These are phyloP conservation scores for Coemansia furcata DNA, from an alignment of 192 early-diverging fungal genomes.

Conservation along the genomic window DNA sequence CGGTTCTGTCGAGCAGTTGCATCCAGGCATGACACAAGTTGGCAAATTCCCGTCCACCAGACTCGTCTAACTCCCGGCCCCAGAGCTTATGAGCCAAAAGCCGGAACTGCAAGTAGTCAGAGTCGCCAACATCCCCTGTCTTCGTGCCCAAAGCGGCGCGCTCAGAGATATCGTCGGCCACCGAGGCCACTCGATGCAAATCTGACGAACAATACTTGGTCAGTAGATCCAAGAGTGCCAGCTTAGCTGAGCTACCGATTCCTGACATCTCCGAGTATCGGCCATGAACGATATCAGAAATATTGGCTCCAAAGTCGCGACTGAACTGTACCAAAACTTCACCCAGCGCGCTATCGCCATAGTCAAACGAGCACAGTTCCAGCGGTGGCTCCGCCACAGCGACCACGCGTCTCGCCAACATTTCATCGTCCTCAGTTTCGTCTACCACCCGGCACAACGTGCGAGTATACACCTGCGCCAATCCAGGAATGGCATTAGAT, in stretches of 20 bases:
- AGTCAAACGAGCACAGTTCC: slow-evolving; percentile 25
- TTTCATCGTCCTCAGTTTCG: neutral
- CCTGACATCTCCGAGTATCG: neutral
- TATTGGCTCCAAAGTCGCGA: slow-evolving; percentile 3
- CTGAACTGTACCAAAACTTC: slow-evolving; percentile 2
- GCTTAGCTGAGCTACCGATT: slow-evolving; percentile 5
- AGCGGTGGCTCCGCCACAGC: slow-evolving; percentile 20
- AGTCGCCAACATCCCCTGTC: neutral
- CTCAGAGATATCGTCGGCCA: slow-evolving; percentile 21
- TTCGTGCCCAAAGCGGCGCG: neutral
- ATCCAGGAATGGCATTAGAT: neutral
- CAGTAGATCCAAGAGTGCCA: slow-evolving; percentile 13
- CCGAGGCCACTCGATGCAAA: slow-evolving; percentile 7
- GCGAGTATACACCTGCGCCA: slow-evolving; percentile 13
- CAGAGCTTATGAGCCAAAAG: slow-evolving; percentile 32
- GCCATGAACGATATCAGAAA: neutral
- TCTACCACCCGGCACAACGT: neutral
- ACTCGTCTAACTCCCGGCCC: neutral
- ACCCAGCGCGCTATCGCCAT: slow-evolving; percentile 26
- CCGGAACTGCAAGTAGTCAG: slow-evolving; percentile 17
- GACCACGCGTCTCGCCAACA: slow-evolving; percentile 3
- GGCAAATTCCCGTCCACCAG: neutral
- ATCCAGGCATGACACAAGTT: slow-evolving; percentile 1
- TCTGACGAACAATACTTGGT: slow-evolving; percentile 5
- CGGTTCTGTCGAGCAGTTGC: slow-evolving; percentile 4